Evolutionary conservation across 176 grass and related monocot species (phyloP), one percentile per base, ranked within the genome.

Genomic region (Oryza longistaminata): DNA sequence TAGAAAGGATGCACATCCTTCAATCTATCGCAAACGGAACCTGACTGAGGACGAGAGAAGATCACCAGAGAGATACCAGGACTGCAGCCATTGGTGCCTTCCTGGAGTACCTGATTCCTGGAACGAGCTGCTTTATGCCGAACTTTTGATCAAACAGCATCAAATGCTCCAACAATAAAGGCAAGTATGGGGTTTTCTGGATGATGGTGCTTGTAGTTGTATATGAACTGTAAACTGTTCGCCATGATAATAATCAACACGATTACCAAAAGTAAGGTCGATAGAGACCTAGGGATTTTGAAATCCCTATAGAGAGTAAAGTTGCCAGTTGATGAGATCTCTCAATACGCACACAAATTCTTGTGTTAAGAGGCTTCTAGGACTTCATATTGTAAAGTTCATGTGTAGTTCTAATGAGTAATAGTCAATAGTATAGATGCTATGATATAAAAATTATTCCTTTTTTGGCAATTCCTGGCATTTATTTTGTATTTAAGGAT

Each of bases 61-160:
- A 68, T 78, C 81, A 1, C 91, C 91, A 0, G 91, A 91, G 83
- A 93, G 75, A 49, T 94, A 60, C 62, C 94, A 96, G 46, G 94
- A 96, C 85, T 96, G 91, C 85, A 93, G 94, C 81, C 94, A 96
- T 80, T 96, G 91, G 94, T 96, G 94, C 79, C 80, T 96, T 17
- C 94, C 94, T n/a, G 94, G 94, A 58, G 89, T 96, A 77, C 94
- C 91, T 1, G 94, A 96, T 81, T 93, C 87, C 52, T 96, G 94
- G 94, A 96, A 94, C 70, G 94, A 94, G 76, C 75, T 96, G 40
- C 35, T 96, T 61, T 96, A 96, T 35, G 93, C 90, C 39, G 80
- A 88, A 21, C 50, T 95, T 74, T 80, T 92, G 72, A 86, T 90
- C 60, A 95, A 74, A 35, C 90, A 92, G 68, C 93, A 87, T 87